Base-by-base conservation (phyloP, 164 flowering plant species). In the Chimonanthus praecox region DNA sequence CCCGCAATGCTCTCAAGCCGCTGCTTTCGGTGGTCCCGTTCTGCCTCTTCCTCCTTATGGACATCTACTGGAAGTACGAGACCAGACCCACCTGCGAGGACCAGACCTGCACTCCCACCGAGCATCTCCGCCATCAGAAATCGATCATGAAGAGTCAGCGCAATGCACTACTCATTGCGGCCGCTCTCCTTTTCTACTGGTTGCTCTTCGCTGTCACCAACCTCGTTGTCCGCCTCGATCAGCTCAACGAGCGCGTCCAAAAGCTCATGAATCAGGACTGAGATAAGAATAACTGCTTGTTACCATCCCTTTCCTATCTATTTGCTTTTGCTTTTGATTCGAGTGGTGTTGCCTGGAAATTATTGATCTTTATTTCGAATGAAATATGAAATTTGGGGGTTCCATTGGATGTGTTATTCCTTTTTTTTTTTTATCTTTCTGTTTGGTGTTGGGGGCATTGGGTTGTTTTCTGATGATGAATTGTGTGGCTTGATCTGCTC, bases 81-180 rank as follows among this genome's bases (percentile, higher is more conserved):
- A 83, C 79, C 7, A 74, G 80, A 4, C 88, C 85, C 2, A 1
- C 71, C 33, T 85, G 88, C 50, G 81, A 80, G 9, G 78, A 58
- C 1, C n/a, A 20, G 18, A 50, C 82, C 3, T 85, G 87, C 70
- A 72, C 84, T 2, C 87, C 85, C 2, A 64, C 87, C 7, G 87
- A 85, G 76, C 68, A 81, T 67, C 82, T 94, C 70, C 93, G 97
- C 58, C 97, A 94, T 80, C 97, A 90, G 92, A 94, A 94, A 58
- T 88, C 93, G 6, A 84, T 88, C 78, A 90, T 94, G 91, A 92
- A 94, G 87, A 88, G 92, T 80, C 97, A 94, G 86, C 84, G 97
- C 47, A 94, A 94, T 75, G 97, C 91, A 16, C 84, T 94, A 47
- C 77, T 94, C 66, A 92, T 94, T 73, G 97, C 88, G 18, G 81